These are phyloP conservation scores for Leccinum truebloodii DNA, from an alignment of 768 basidiomycete species.

Conservation along the genomic window DNA sequence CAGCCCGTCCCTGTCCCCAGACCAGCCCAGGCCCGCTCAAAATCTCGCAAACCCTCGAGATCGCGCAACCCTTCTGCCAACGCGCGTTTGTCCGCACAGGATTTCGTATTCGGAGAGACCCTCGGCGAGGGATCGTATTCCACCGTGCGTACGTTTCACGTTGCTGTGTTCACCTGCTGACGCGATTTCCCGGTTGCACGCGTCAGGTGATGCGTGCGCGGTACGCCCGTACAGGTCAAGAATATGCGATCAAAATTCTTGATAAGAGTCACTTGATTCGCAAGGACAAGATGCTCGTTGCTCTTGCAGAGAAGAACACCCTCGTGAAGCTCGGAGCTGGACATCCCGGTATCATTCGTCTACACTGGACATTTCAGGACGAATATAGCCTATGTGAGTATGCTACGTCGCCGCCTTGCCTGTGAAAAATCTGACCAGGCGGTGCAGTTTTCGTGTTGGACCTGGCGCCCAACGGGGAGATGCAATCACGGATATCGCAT, in stretches of 20 bases:
- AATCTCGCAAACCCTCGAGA: constrained; percentile 39
- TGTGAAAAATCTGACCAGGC: constrained; percentile 7
- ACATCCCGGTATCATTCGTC: constrained; percentile 79
- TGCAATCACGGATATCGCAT: constrained; percentile 68
- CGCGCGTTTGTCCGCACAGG: constrained; percentile 49
- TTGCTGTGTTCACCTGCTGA: constrained; percentile 10
- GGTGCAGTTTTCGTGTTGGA: constrained; percentile 75
- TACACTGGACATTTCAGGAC: constrained; percentile 87
- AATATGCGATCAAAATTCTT: constrained; percentile 78
- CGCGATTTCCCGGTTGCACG: constrained; percentile 5
- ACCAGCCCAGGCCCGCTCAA: constrained; percentile 36
- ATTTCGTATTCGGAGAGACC: constrained; percentile 73
- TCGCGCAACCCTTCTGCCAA: constrained; percentile 50
- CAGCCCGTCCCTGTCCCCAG: constrained; percentile 9
- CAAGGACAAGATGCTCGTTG: constrained; percentile 76
- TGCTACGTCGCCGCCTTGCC: background rate
- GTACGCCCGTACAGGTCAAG: constrained; percentile 54
- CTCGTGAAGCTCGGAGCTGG: constrained; percentile 62
- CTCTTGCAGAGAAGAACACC: constrained; percentile 78
- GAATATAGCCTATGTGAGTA: constrained; percentile 78
- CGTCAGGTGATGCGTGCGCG: constrained; percentile 60
- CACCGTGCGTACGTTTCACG: constrained; percentile 52
- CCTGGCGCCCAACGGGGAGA: constrained; percentile 73
- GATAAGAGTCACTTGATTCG: constrained; percentile 82
- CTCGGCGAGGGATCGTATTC: constrained; percentile 85